Evolutionary conservation across 495 filamentous ascomycete species (phyloP).

Genomic region (Cetradonia linearis): DNA sequence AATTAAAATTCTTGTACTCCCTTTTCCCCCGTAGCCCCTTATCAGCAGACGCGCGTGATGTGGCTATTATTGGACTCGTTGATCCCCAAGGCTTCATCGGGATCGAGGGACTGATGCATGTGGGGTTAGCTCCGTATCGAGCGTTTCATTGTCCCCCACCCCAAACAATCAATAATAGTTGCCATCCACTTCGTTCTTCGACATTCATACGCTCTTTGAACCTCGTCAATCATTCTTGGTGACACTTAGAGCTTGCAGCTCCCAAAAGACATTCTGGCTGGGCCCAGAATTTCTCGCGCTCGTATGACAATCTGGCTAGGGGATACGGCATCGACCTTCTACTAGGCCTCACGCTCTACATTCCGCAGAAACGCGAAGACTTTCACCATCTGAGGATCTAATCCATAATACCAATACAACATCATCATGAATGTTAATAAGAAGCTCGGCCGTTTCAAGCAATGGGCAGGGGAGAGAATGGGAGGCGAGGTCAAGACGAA

Average conservation of each 20-base stretch:
- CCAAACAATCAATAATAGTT: not conserved
- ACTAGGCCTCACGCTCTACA: not conserved
- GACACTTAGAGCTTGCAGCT: conserved; percentile 1
- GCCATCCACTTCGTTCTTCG: not conserved
- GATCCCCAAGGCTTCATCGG: conserved; percentile 3
- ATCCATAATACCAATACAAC: not conserved
- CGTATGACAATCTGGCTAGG: conserved; percentile 1
- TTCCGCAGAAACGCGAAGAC: conserved; percentile 3
- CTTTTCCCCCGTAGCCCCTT: conserved; percentile 2
- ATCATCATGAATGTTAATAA: conserved; percentile 76
- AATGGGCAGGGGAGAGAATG: conserved; percentile 98
- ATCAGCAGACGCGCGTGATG: not conserved
- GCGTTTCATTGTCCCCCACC: not conserved
- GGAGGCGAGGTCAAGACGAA: conserved; percentile 83
- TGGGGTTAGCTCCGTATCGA: conserved; percentile 16
- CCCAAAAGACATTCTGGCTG: conserved; percentile 4
- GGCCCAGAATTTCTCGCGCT: not conserved
- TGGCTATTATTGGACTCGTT: conserved; percentile 5
- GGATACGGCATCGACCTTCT: not conserved
- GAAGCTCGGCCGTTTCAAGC: conserved; percentile 92
- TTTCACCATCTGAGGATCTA: not conserved
- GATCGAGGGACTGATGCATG: not conserved
- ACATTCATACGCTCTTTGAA: not conserved
- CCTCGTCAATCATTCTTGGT: not conserved
- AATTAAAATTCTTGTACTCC: not conserved